Evolutionary conservation across 345 rosid species (phyloP).

Genomic region (Aquilaria yunnanensis): DNA sequence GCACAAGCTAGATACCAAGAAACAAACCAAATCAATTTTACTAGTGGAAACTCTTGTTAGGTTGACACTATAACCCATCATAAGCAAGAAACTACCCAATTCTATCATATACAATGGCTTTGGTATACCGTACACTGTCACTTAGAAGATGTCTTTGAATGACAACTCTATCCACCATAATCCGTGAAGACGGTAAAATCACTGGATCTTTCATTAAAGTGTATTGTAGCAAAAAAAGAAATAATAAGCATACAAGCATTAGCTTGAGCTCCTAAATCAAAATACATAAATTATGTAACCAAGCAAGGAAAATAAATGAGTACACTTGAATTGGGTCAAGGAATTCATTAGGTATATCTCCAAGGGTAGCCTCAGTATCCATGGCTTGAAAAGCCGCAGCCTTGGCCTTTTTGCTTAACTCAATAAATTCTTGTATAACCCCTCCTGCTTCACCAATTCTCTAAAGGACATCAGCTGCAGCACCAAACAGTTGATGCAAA

Average conservation of each 20-base stretch:
- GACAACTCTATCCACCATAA: constrained; percentile 78
- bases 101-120: no score
- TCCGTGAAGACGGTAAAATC: constrained; percentile 85
- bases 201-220: constrained; percentile 99
- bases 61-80: no score
- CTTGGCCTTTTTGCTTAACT: constrained; percentile 74
- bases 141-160: constrained; percentile 99
- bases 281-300: neutral
- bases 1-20: no score
- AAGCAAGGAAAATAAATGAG: constrained; percentile 6
- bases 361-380: constrained; percentile 92
- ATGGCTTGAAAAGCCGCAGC: constrained; percentile 91
- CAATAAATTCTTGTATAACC: constrained; percentile 62
- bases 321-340: constrained; percentile 90
- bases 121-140: constrained; percentile 38
- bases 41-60: no score
- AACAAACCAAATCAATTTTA: no score
- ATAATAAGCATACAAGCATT: neutral
- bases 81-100: no score
- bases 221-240: constrained; percentile 35
- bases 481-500: constrained; percentile 62
- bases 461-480: constrained; percentile 77
- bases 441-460: constrained; percentile 83
- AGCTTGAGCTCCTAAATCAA: neutral
- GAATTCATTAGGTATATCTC: constrained; percentile 87